A percentile compares a stretch with the other conserved stretches of the same genome.
Conservation (phyloP, 352 stramenopile species). For the Globisporangium cystogenes region DNA sequence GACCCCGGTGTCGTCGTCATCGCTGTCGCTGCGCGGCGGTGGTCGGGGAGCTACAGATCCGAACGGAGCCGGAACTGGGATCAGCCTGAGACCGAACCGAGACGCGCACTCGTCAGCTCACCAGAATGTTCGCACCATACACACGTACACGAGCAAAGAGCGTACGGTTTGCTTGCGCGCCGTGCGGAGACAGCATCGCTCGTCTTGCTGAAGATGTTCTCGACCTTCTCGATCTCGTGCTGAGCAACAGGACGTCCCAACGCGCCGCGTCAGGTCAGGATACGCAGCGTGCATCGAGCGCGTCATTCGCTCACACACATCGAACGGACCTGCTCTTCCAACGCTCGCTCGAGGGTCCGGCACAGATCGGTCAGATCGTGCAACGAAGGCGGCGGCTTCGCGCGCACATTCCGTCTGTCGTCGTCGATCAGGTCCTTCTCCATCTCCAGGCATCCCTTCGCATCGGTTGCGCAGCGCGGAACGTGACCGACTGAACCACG, state of each 20-base stretch:
- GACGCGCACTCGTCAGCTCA: background rate
- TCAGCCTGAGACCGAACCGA: background rate
- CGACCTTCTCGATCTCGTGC: constrained; percentile 27
- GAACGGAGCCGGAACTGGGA: constrained; percentile 4
- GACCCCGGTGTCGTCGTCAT: background rate
- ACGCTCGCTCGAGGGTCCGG: constrained; percentile 50
- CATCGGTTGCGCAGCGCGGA: background rate
- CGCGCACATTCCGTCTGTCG: constrained; percentile 39
- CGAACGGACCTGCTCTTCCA: constrained; percentile 43
- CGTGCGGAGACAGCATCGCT: constrained; percentile 13
- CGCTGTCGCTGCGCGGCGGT: background rate
- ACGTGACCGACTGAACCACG: background rate
- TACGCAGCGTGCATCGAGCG: background rate
- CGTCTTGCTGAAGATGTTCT: constrained; percentile 35
- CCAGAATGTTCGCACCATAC: background rate
- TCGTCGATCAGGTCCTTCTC: constrained; percentile 80
- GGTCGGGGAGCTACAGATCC: background rate
- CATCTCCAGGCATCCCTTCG: constrained; percentile 82
- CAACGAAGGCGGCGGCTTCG: constrained; percentile 39
- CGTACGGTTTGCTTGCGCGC: constrained; percentile 21
- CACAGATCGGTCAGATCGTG: constrained; percentile 60
- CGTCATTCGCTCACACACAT: background rate
- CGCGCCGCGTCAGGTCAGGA: background rate
- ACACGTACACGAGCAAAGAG: background rate
- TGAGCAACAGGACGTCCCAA: constrained; percentile 5